Base-by-base conservation (phyloP, 2,329 filamentous ascomycete genomes). In the Ophiostoma pallidulum region DNA sequence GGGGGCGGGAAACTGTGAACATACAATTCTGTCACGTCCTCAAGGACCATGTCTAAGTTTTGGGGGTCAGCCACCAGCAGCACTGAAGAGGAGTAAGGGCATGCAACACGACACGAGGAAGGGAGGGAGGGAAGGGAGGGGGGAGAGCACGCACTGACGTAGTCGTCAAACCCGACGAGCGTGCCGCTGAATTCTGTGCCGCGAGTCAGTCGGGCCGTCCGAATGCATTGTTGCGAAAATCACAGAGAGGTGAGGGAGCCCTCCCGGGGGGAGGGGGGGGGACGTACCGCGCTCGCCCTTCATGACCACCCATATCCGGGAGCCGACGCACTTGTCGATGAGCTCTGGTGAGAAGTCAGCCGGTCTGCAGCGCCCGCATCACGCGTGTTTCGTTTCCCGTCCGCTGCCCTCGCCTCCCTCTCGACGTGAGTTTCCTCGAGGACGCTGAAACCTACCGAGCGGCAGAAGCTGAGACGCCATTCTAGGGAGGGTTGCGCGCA, bases 241-340 rank as follows among this genome's bases (percentile, higher is more conserved):
- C n/a, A n/a, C n/a, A n/a, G n/a, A n/a, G n/a, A n/a, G n/a, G n/a
- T n/a, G n/a, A n/a, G n/a, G n/a, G n/a, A n/a, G n/a, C n/a, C n/a
- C n/a, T n/a, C n/a, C n/a, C n/a, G n/a, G n/a, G n/a, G n/a, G n/a
- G n/a, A 18, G 16, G 26, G 9, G 7, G 12, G 16, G 3, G 19
- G 6, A 38, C 64, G 31, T 69, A 94, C 92, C 92, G 74, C 96
- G 97, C 64, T 97, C 92, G 56, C 90, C 88, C 70, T 98, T 98
- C 92, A 98, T 98, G 60, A 98, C 81, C 54, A 98, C 90, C 90
- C 91, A 96, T 66, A 98, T 97, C 60, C 84, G 85, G 47, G 90
- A 97, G 53, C 92, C 92, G 56, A 98, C 90, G 64, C 92, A 98
- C 69, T 96, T 96, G 73, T 98, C 92, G 66, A 98, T 97, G 63